Base-by-base conservation (phyloP, 306 rosid genomes). In the Vigna nakashimae region DNA sequence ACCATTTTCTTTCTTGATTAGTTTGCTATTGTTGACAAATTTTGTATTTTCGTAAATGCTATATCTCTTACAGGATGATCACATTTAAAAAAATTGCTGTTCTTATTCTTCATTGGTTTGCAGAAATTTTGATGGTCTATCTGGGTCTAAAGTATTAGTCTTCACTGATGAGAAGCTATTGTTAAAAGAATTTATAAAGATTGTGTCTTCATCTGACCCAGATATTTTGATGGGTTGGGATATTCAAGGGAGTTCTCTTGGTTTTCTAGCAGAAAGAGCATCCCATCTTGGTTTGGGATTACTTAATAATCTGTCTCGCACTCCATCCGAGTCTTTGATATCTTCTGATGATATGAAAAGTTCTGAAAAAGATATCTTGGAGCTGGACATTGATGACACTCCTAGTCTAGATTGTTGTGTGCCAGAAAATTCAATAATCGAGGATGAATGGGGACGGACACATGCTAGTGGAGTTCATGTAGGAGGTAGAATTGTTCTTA, bases 401-500 rank as follows among this genome's bases (percentile, higher is more conserved):
- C 86, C 80, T 69, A 36, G 70, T 86, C 65, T 78, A 57, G 91
- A 90, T 86, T 68, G 83, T 66, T 82, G 81, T 74, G 73, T 53
- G 12, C 77, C 75, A 83, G 95, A 89, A 78, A 87, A 82, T 87
- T 79, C 89, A 76, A 78, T 92, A 84, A 86, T 94, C 48, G 92
- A 87, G 86, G 98, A 94, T 90, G 97, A 94, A 86, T 94, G 98
- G 98, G 98, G 98, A 30, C 86, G 97, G 57, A 94, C 97, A 58
- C 98, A 94, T 92, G 93, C 91, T 18, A 94, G 97, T 30, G 98
- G 98, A 79, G 83, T 94, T 78, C 97, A 94, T 87, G 90, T 94
- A 69, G 89, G 97, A 45, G 98, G 98, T 45, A 92, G 98, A 91
- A 85, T 94, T 85, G 95, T 94, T 84, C 94, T 94, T 70, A 94